Conservation (phyloP, 768 basidiomycete species). For the Boletus rex-veris region DNA sequence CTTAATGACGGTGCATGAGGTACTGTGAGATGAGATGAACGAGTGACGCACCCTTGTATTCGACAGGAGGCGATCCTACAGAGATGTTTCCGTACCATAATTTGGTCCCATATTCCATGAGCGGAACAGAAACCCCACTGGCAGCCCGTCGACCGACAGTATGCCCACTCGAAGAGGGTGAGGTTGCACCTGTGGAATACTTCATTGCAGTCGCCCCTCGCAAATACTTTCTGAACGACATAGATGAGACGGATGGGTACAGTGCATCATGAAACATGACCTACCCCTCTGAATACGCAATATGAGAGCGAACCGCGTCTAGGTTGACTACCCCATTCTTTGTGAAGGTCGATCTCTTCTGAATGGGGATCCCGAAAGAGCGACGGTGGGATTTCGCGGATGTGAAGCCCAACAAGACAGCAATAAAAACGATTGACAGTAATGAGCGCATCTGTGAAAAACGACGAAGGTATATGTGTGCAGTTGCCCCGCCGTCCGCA, state of each 20-base stretch:
- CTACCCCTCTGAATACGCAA: conserved; percentile 11
- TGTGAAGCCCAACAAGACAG: conserved; percentile 15
- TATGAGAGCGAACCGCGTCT: conserved; percentile 9
- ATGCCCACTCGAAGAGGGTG: background rate
- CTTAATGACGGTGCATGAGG: conserved; percentile 2
- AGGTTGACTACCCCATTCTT: conserved; percentile 19
- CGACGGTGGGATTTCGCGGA: conserved; percentile 7
- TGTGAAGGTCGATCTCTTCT: conserved; percentile 10
- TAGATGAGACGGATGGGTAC: conserved; percentile 2
- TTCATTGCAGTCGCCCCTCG: conserved; percentile 10
- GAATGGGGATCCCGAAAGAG: conserved; percentile 17
- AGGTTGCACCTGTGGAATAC: background rate
- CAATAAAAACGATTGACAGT: background rate
- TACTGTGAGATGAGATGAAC: background rate
- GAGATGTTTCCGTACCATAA: conserved; percentile 26
- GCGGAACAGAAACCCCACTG: conserved; percentile 1
- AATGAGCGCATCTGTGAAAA: conserved; percentile 10
- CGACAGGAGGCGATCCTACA: conserved; percentile 23
- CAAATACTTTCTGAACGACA: conserved; percentile 16
- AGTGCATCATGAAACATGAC: background rate
- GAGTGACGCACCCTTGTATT: conserved; percentile 15
- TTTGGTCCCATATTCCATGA: conserved; percentile 11
- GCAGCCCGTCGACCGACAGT: conserved; percentile 2
- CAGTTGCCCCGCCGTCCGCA: background rate
- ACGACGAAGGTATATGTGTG: background rate